A percentile compares a stretch with the other conserved stretches of the same genome.
phyloP scores from a whole-genome alignment of 2,329 filamentous ascomycete species.

The Zalaria obscura region DNA sequence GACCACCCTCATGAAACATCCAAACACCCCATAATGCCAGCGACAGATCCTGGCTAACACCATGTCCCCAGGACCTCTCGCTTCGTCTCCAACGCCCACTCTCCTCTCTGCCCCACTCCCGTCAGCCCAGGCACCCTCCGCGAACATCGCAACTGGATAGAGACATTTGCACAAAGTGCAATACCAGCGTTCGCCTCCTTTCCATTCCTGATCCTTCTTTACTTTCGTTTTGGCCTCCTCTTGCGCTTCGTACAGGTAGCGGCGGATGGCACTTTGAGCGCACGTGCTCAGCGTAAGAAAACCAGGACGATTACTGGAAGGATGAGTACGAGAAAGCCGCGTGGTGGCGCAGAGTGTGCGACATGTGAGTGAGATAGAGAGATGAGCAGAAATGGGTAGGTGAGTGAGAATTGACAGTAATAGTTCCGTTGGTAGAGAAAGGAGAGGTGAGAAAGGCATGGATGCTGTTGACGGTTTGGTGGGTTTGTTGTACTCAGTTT shows the following conservation, averaged over 20 bases:
- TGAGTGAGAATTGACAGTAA: background rate
- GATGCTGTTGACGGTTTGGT: background rate
- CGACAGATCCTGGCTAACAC: background rate
- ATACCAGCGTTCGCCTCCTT: background rate
- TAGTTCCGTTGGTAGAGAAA: background rate
- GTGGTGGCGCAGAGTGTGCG: background rate
- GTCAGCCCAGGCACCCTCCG: background rate
- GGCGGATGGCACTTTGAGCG: too few species aligned
- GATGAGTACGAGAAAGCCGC: background rate
- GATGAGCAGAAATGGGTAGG: background rate
- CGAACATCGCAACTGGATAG: conserved; percentile 3
- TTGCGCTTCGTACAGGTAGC: too few species aligned
- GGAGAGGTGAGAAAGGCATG: background rate
- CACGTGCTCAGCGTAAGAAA: too few species aligned
- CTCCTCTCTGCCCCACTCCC: background rate
- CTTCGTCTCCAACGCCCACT: background rate
- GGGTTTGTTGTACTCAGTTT: too few species aligned
- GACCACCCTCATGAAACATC: background rate
- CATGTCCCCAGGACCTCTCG: background rate
- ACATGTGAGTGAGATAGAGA: background rate
- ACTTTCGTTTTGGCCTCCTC: too few species aligned
- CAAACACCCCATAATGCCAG: conserved; percentile 1
- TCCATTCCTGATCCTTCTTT: background rate
- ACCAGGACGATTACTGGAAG: background rate
- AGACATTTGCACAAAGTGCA: conserved; percentile 5